phyloP scores from a whole-genome alignment of 2,329 filamentous ascomycete genomes.

The Pyrenochaeta sp. region DNA sequence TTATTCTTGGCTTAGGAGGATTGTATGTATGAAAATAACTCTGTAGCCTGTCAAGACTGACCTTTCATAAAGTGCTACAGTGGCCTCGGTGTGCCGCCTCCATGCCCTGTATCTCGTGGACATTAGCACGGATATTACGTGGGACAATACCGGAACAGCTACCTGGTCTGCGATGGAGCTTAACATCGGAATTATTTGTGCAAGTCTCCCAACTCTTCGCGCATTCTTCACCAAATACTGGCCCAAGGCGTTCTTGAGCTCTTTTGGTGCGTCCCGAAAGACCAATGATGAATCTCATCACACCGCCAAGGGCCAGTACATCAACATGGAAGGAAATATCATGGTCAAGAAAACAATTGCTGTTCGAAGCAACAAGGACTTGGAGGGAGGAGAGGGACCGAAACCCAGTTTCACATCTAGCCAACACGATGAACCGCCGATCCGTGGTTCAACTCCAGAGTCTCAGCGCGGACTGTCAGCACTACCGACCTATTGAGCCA shows the following conservation, averaged over 20 bases:
- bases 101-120: slow-evolving; percentile 17
- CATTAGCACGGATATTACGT: slow-evolving; percentile 21
- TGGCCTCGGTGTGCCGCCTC: slow-evolving; percentile 17
- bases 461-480: too few relatives aligned
- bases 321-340: slow-evolving; percentile 2
- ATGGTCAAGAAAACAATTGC: slow-evolving; percentile 3
- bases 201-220: slow-evolving; percentile 26
- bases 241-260: slow-evolving; percentile 10
- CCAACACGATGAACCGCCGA: too few relatives aligned
- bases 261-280: neutral
- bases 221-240: slow-evolving; percentile 13
- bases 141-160: slow-evolving; percentile 24
- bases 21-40: slow-evolving; percentile 30
- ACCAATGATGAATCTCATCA: neutral
- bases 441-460: too few relatives aligned
- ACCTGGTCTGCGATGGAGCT: slow-evolving; percentile 28
- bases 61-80: neutral
- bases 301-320: neutral
- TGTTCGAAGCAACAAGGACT: neutral
- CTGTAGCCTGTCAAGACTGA: neutral
- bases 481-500: too few relatives aligned
- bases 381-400: neutral
- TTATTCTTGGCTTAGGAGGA: slow-evolving; percentile 41
- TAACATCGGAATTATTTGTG: slow-evolving; percentile 29
- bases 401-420: too few relatives aligned